Percentiles rank a stretch among this genome's conserved stretches.
Conservation (phyloP, 768 basidiomycete species). For the Mycena capillaripes region DNA sequence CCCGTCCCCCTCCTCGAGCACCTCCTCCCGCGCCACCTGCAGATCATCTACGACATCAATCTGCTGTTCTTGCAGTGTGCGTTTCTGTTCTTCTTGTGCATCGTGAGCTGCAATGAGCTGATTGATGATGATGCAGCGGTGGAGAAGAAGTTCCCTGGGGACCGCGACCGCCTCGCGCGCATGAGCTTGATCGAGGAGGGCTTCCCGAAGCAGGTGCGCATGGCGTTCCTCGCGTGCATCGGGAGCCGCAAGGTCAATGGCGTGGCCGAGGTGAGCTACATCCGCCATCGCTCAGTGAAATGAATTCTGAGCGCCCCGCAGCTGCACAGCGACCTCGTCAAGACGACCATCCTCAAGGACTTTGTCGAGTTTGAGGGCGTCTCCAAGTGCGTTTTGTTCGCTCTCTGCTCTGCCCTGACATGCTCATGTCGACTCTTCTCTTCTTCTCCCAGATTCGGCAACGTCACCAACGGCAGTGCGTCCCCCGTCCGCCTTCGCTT, state of each 20-base stretch:
- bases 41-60: constrained; percentile 90
- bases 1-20: constrained; percentile 88
- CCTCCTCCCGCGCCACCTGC: constrained; percentile 90
- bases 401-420: background rate
- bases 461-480: constrained; percentile 94
- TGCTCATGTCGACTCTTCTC: background rate
- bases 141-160: constrained; percentile 91
- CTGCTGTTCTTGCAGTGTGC: constrained; percentile 78
- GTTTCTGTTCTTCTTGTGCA: constrained; percentile 22
- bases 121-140: constrained; percentile 64
- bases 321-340: constrained; percentile 92
- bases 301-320: constrained; percentile 35
- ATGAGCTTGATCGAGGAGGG: constrained; percentile 98
- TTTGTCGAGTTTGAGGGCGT: constrained; percentile 94
- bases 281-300: background rate
- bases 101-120: background rate
- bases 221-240: constrained; percentile 94
- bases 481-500: constrained; percentile 27
- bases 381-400: constrained; percentile 75
- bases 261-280: constrained; percentile 82
- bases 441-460: constrained; percentile 68
- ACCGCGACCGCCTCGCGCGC: constrained; percentile 81
- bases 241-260: constrained; percentile 93
- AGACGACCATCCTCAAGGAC: constrained; percentile 87
- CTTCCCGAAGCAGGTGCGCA: constrained; percentile 86